These are phyloP conservation scores for Claviceps pazoutovae DNA, from an alignment of 2,329 filamentous ascomycete species.

Conservation along the genomic window DNA sequence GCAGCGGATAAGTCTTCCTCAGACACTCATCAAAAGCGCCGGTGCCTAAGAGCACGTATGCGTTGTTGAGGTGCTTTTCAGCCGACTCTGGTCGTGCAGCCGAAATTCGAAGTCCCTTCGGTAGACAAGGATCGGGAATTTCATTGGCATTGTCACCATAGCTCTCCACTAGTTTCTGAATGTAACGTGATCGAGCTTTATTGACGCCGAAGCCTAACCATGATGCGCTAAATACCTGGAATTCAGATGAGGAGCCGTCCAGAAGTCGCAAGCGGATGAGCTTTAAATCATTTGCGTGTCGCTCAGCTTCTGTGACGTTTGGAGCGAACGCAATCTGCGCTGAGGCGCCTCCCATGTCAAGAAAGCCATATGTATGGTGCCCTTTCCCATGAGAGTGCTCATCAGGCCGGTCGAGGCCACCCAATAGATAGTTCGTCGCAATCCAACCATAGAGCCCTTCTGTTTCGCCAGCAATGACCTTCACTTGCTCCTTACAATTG, in stretches of 20 bases:
- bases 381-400: conserved; percentile 69
- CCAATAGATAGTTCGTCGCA: conserved; percentile 87
- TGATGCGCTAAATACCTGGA: conserved; percentile 86
- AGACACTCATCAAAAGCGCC: conserved; percentile 80
- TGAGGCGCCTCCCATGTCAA: conserved; percentile 97
- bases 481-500: conserved; percentile 80
- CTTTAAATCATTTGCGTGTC: conserved; percentile 81
- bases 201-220: conserved; percentile 98
- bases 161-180: conserved; percentile 59
- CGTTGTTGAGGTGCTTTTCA: conserved; percentile 16
- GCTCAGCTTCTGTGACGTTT: conserved; percentile 77
- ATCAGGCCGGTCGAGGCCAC: conserved; percentile 69
- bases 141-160: conserved; percentile 47
- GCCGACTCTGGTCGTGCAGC: conserved; percentile 43
- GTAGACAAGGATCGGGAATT: conserved; percentile 82
- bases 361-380: conserved; percentile 90
- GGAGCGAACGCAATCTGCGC: conserved; percentile 97
- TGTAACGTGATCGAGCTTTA: conserved; percentile 72
- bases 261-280: conserved; percentile 72
- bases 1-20: conserved; percentile 64
- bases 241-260: conserved; percentile 63
- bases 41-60: conserved; percentile 58
- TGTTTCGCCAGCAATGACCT: conserved; percentile 90
- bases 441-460: conserved; percentile 97
- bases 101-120: conserved; percentile 59